phyloP scores from a whole-genome alignment of 768 basidiomycete species.

The Roridomyces roridus region DNA sequence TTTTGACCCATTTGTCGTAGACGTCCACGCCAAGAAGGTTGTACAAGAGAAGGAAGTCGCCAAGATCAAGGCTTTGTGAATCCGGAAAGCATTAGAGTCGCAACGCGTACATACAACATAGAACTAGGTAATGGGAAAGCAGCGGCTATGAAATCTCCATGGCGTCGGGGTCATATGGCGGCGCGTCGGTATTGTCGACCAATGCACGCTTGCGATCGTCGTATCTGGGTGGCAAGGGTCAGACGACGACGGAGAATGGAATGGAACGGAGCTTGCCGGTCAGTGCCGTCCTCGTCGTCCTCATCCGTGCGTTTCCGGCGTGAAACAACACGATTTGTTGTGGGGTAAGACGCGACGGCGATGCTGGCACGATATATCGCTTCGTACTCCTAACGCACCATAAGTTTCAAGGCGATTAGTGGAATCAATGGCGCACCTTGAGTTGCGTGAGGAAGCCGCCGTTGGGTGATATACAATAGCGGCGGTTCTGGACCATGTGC shows the following conservation, averaged over 20 bases:
- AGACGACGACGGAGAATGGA: too few species aligned
- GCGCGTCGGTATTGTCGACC: conserved; percentile 37
- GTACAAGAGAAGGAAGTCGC: conserved; percentile 86
- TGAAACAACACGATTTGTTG: conserved; percentile 49
- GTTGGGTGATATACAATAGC: conserved; percentile 94
- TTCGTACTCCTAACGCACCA: conserved; percentile 77
- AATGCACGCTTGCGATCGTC: conserved; percentile 56
- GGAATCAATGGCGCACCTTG: conserved; percentile 57
- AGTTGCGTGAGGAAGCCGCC: conserved; percentile 92
- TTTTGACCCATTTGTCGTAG: conserved; percentile 42
- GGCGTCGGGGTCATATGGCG: conserved; percentile 46
- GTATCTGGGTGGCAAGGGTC: conserved; percentile 34
- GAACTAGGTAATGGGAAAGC: conserved; percentile 29
- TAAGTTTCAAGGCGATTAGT: neutral
- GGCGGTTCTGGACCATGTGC: conserved; percentile 86
- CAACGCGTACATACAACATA: conserved; percentile 23
- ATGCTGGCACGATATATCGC: conserved; percentile 85
- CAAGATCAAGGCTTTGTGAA: conserved; percentile 77
- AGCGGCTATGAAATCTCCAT: conserved; percentile 51
- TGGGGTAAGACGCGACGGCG: conserved; percentile 68
- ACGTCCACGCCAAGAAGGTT: conserved; percentile 81
- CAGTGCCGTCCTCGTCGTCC: conserved; percentile 64
- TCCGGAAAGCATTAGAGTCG: conserved; percentile 11
- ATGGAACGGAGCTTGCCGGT: conserved; percentile 29
- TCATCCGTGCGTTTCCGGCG: conserved; percentile 79